These are phyloP conservation scores for Vitis riparia DNA, from an alignment of 164 flowering plant species.

Conservation along the genomic window DNA sequence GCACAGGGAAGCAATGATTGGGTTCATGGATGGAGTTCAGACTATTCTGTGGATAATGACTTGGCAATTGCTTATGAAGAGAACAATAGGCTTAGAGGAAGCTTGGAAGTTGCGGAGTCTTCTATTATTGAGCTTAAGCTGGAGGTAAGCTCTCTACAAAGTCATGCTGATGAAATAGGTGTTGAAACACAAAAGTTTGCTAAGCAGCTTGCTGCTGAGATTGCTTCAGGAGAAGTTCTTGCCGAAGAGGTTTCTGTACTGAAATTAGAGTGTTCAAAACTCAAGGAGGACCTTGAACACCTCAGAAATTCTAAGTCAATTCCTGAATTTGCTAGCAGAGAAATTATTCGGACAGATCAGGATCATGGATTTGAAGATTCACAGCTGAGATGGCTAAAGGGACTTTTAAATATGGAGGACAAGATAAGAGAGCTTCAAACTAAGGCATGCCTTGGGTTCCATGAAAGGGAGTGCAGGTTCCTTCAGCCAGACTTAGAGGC, in stretches of 20 bases:
- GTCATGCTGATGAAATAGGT: constrained; percentile 67
- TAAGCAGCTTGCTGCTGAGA: constrained; percentile 59
- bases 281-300: constrained; percentile 57
- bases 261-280: constrained; percentile 64
- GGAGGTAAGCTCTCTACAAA: constrained; percentile 68
- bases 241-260: constrained; percentile 62
- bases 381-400: constrained; percentile 47
- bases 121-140: constrained; percentile 66
- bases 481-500: constrained; percentile 56
- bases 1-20: constrained; percentile 56
- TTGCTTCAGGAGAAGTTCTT: constrained; percentile 66
- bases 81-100: constrained; percentile 59
- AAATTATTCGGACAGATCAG: constrained; percentile 16
- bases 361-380: constrained; percentile 24
- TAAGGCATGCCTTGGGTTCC: constrained; percentile 40
- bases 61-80: constrained; percentile 67
- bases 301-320: constrained; percentile 33
- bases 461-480: constrained; percentile 43
- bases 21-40: constrained; percentile 72
- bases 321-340: constrained; percentile 17
- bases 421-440: constrained; percentile 54
- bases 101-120: constrained; percentile 74
- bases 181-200: constrained; percentile 60
- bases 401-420: constrained; percentile 54
- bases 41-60: constrained; percentile 57